A percentile compares a stretch with the other conserved stretches of the same genome.
Conservation (phyloP, 2,329 filamentous ascomycete species). For the Diplodia intermedia region DNA sequence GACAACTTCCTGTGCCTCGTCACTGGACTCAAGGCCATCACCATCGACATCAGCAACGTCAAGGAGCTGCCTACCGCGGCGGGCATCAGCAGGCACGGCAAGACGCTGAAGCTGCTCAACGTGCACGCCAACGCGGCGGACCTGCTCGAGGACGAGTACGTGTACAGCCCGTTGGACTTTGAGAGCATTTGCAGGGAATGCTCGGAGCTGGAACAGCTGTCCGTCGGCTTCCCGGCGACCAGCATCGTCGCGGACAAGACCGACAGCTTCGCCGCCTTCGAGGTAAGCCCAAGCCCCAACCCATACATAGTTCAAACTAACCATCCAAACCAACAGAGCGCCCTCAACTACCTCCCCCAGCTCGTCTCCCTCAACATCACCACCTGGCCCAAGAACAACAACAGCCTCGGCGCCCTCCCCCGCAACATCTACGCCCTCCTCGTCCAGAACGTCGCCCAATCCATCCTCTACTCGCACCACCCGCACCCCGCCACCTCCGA, state of each 20-base stretch:
- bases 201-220: constrained; percentile 53
- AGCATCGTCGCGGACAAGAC: constrained; percentile 52
- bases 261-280: constrained; percentile 53
- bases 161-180: constrained; percentile 54
- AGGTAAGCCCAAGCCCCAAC: constrained; percentile 40
- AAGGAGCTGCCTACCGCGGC: constrained; percentile 52
- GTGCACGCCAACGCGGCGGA: constrained; percentile 52
- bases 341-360: constrained; percentile 47
- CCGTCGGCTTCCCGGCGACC: constrained; percentile 55
- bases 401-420: constrained; percentile 49
- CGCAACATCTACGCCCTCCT: constrained; percentile 55
- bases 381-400: constrained; percentile 56
- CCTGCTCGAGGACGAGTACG: constrained; percentile 54
- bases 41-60: constrained; percentile 53
- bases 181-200: constrained; percentile 56
- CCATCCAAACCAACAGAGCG: constrained; percentile 39
- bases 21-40: constrained; percentile 53
- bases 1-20: constrained; percentile 58
- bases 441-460: constrained; percentile 50
- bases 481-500: constrained; percentile 32
- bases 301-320: background rate
- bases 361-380: constrained; percentile 57
- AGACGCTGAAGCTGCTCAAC: constrained; percentile 54
- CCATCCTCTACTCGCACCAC: constrained; percentile 34
- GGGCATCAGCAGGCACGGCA: constrained; percentile 54